Evolutionary conservation across 2,329 filamentous ascomycete species (phyloP).

Genomic region (Dothidotthia symphoricarpi): DNA sequence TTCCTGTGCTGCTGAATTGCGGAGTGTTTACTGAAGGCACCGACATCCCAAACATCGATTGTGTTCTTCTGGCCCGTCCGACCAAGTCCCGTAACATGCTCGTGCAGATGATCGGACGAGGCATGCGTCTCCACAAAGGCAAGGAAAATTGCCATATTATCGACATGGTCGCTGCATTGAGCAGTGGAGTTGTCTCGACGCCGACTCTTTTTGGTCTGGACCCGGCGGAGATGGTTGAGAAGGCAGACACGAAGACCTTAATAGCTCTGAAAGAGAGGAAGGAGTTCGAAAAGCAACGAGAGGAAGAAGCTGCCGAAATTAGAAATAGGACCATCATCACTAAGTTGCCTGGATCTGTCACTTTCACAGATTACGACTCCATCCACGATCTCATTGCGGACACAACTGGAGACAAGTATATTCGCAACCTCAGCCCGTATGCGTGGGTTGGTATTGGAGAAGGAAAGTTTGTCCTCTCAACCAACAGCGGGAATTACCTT

Average conservation of each 20-base stretch:
- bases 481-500: constrained; percentile 59
- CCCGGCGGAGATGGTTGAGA: constrained; percentile 70
- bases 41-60: constrained; percentile 96
- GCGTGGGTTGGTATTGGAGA: constrained; percentile 80
- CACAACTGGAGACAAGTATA: constrained; percentile 72
- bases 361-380: constrained; percentile 86
- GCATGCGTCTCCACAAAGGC: constrained; percentile 75
- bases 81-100: constrained; percentile 91
- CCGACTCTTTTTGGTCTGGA: constrained; percentile 93
- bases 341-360: constrained; percentile 54
- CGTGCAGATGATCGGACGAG: constrained; percentile 96
- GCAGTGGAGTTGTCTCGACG: constrained; percentile 81
- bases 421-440: constrained; percentile 70
- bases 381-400: constrained; percentile 90
- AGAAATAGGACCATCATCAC: constrained; percentile 14
- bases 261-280: constrained; percentile 53
- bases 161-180: constrained; percentile 87
- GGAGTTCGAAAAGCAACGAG: constrained; percentile 44
- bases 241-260: constrained; percentile 64
- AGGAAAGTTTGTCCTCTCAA: constrained; percentile 68
- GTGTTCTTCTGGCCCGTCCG: constrained; percentile 80
- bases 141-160: constrained; percentile 93
- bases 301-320: constrained; percentile 70
- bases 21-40: constrained; percentile 97
- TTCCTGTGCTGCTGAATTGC: constrained; percentile 88